These are phyloP conservation scores for Stylonectria norvegica DNA, from an alignment of 2,329 filamentous ascomycete genomes.

Conservation along the genomic window DNA sequence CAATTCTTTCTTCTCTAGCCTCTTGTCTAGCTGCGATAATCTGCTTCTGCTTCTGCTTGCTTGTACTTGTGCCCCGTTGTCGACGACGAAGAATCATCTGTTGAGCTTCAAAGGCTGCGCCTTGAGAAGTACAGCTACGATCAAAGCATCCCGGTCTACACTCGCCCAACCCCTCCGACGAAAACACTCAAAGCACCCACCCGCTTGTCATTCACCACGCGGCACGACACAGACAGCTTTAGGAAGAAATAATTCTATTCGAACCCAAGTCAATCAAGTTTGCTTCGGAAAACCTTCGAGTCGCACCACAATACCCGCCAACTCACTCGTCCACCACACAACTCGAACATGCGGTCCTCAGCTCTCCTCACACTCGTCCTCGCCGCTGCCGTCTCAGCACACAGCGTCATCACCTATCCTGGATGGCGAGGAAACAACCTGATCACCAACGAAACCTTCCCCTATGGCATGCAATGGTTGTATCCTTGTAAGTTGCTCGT, in stretches of 20 bases:
- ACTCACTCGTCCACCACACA: constrained; percentile 1
- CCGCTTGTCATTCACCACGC: background rate
- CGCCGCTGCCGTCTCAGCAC: constrained; percentile 56
- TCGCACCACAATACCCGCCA: background rate
- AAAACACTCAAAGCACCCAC: background rate
- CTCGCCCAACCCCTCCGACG: constrained; percentile 1
- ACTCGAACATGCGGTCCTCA: constrained; percentile 45
- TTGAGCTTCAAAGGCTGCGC: constrained; percentile 16
- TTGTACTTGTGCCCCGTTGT: constrained; percentile 4
- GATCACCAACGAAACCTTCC: constrained; percentile 71
- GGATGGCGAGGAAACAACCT: constrained; percentile 86
- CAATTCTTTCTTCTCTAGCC: constrained; percentile 9
- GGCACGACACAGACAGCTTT: background rate
- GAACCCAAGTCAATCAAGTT: too few relatives aligned
- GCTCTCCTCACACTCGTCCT: constrained; percentile 40
- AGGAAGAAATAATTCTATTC: too few relatives aligned
- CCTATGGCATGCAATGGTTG: constrained; percentile 92
- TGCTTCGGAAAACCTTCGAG: constrained; percentile 1
- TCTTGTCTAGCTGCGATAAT: constrained; percentile 5
- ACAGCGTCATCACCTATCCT: constrained; percentile 82
- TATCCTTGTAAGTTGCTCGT: constrained; percentile 86
- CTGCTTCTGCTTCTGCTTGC: constrained; percentile 6
- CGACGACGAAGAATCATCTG: constrained; percentile 8
- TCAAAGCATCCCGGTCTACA: background rate
- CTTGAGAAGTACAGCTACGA: constrained; percentile 6